phyloP scores from a whole-genome alignment of 73 alveolate genomes.

The Paramecium bursaria region DNA sequence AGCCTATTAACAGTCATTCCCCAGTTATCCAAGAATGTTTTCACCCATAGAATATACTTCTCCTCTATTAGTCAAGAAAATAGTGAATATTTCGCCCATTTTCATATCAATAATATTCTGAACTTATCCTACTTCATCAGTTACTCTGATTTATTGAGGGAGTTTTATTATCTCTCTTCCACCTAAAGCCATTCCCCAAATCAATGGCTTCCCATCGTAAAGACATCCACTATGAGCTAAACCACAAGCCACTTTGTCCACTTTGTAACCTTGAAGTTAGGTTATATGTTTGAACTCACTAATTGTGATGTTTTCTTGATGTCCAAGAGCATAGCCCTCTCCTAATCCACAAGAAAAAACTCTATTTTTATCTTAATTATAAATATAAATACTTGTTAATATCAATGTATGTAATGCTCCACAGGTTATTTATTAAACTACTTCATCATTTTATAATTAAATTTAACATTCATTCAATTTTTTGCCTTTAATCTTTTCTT shows the following conservation, averaged over 20 bases:
- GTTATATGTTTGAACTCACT: slow-evolving; percentile 58
- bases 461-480: slow-evolving; percentile 53
- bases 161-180: slow-evolving; percentile 43
- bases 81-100: slow-evolving; percentile 65
- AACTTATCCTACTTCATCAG: background rate
- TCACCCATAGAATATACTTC: slow-evolving; percentile 94
- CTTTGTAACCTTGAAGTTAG: slow-evolving; percentile 13
- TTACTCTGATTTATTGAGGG: slow-evolving; percentile 48
- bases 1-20: slow-evolving; percentile 84
- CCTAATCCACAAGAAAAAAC: slow-evolving; percentile 70
- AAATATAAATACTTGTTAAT: slow-evolving; percentile 11
- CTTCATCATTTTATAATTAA: slow-evolving; percentile 63
- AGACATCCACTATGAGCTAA: slow-evolving; percentile 67
- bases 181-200: slow-evolving; percentile 63
- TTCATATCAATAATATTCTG: slow-evolving; percentile 58
- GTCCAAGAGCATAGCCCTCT: slow-evolving; percentile 68
- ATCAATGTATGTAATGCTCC: slow-evolving; percentile 68
- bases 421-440: slow-evolving; percentile 54
- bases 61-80: slow-evolving; percentile 61
- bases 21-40: slow-evolving; percentile 91
- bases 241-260: slow-evolving; percentile 66
- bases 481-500: slow-evolving; percentile 32
- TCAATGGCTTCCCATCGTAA: slow-evolving; percentile 49
- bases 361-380: slow-evolving; percentile 51
- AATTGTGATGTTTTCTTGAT: slow-evolving; percentile 55